Percentiles rank a stretch among this genome's conserved stretches.
Conservation (phyloP, 2,329 filamentous ascomycete genomes). For the Podosphaera xanthii region DNA sequence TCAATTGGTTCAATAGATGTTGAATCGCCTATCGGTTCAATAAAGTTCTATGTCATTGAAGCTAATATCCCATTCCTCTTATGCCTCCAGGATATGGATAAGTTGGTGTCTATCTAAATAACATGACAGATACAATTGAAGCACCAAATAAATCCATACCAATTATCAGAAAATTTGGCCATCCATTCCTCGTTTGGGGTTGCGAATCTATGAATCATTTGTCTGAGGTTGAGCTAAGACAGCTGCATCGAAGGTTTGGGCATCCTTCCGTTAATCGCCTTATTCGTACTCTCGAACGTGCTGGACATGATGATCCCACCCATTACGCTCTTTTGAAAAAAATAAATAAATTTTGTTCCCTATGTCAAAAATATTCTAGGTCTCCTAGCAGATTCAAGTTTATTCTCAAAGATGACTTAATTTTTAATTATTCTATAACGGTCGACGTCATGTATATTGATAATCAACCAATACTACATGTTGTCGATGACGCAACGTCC, state of each 20-base stretch:
- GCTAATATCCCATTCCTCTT: neutral
- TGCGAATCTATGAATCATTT: no score
- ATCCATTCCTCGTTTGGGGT: no score
- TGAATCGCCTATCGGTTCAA: no score
- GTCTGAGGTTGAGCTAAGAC: neutral
- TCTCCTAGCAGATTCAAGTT: slow-evolving; percentile 1
- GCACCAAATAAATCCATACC: no score
- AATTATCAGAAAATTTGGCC: no score
- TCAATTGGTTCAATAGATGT: neutral
- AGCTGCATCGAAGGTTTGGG: neutral
- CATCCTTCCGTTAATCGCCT: neutral
- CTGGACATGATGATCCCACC: neutral
- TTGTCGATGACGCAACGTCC: neutral
- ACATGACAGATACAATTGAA: no score
- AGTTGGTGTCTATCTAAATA: no score
- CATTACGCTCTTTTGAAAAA: neutral
- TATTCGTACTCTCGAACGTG: neutral
- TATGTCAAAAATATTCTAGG: neutral
- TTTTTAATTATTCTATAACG: slow-evolving; percentile 3
- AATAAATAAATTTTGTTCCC: neutral
- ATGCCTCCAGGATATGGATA: no score
- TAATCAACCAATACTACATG: slow-evolving; percentile 1
- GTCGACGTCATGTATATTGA: neutral
- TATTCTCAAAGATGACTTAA: neutral
- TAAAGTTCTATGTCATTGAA: no score